Percentiles rank a stretch among this genome's conserved stretches.
These are phyloP conservation scores for Platanthera guangdongensis DNA, from an alignment of 106 monocot genomes.

Conservation along the genomic window DNA sequence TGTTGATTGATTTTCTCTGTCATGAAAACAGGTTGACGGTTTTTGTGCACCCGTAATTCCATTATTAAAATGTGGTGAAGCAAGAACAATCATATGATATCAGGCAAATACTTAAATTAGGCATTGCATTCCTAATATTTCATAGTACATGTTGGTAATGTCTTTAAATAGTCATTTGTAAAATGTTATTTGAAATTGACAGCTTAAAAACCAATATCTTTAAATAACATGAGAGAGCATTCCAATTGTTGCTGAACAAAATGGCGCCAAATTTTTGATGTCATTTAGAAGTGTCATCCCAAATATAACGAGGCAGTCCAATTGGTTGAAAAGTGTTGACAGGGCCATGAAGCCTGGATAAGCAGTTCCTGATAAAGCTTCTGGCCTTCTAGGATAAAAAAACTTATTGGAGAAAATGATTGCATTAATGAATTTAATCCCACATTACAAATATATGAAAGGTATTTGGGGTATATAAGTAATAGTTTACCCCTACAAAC, in stretches of 20 bases:
- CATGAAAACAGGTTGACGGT: not conserved
- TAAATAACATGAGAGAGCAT: not conserved
- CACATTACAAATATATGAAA: too few species aligned
- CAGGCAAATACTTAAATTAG: not conserved
- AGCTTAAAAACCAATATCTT: not conserved
- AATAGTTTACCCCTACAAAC: too few species aligned
- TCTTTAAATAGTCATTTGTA: not conserved
- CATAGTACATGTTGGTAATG: not conserved
- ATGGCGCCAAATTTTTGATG: too few species aligned
- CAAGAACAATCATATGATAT: not conserved
- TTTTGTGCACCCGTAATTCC: not conserved
- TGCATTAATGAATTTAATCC: too few species aligned
- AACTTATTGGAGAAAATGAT: too few species aligned
- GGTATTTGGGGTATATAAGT: too few species aligned
- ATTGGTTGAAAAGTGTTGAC: too few species aligned
- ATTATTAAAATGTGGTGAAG: not conserved
- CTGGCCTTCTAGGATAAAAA: too few species aligned
- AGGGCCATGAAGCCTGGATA: too few species aligned
- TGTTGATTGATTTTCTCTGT: not conserved
- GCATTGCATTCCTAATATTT: not conserved
- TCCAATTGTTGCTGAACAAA: not conserved
- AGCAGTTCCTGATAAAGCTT: too few species aligned
- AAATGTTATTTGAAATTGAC: not conserved
- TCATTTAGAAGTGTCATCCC: too few species aligned
- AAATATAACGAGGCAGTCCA: too few species aligned